Percentiles rank a stretch among this genome's conserved stretches.
phyloP scores from a whole-genome alignment of 164 flowering plant species.

The Platanus orientalis region DNA sequence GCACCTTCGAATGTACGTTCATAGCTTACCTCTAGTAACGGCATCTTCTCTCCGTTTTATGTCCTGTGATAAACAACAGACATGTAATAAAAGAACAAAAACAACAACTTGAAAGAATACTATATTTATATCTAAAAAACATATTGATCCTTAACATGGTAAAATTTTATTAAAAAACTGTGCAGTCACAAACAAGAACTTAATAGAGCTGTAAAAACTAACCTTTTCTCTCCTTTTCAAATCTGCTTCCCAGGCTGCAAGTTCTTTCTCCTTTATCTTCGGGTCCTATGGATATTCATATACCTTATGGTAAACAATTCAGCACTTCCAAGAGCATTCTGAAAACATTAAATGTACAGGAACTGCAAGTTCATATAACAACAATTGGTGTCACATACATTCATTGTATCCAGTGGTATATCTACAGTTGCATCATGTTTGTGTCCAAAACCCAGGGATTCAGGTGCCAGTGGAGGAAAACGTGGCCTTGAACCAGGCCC shows the following conservation, averaged over 20 bases:
- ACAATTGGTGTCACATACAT: constrained; percentile 22
- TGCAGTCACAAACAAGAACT: too few species aligned
- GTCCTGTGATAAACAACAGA: constrained; percentile 43
- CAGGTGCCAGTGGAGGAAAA: constrained; percentile 45
- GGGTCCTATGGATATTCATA: constrained; percentile 37
- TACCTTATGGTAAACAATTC: constrained; percentile 3
- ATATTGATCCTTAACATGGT: too few species aligned
- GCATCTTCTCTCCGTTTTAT: constrained; percentile 91
- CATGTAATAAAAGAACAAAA: too few species aligned
- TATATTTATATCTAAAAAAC: too few species aligned
- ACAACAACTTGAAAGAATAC: too few species aligned
- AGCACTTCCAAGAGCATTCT: neutral
- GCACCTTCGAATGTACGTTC: neutral
- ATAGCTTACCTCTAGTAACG: constrained; percentile 56
- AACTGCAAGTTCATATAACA: neutral
- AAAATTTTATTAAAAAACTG: neutral
- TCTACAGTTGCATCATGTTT: constrained; percentile 82
- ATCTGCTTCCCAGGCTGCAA: constrained; percentile 84
- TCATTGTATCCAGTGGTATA: constrained; percentile 76
- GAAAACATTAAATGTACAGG: neutral
- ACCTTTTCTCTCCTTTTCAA: constrained; percentile 81
- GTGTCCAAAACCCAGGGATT: constrained; percentile 55
- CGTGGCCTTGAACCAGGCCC: constrained; percentile 53
- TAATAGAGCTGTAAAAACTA: neutral
- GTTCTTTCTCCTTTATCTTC: constrained; percentile 56